Percentiles rank a stretch among this genome's conserved stretches.
Evolutionary conservation across 768 basidiomycete species (phyloP).

Genomic region (Lactarius deliciosus): DNA sequence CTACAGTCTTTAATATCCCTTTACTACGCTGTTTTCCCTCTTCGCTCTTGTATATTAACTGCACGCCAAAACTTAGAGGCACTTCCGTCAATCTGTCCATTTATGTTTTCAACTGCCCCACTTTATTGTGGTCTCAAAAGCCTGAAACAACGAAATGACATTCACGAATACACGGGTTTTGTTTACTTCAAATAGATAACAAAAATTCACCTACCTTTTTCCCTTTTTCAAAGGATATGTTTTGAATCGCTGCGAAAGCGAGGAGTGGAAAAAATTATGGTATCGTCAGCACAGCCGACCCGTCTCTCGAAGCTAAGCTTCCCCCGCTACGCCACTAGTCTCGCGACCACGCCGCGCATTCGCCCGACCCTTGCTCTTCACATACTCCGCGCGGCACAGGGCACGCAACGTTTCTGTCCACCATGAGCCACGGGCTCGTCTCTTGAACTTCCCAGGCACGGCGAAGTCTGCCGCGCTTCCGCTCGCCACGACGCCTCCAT

Average conservation of each 20-base stretch:
- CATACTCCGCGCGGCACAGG: slow-evolving; percentile 12
- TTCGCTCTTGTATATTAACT: too few relatives aligned
- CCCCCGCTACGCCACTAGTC: slow-evolving; percentile 28
- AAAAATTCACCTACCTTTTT: not conserved
- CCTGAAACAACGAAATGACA: not conserved
- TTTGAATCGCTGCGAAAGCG: slow-evolving; percentile 24
- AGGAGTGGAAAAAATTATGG: slow-evolving; percentile 28
- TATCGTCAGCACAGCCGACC: slow-evolving; percentile 19
- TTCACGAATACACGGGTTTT: not conserved
- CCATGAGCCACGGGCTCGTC: slow-evolving; percentile 9
- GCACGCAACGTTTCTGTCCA: slow-evolving; percentile 27
- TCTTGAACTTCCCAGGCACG: not conserved
- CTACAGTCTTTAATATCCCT: slow-evolving; percentile 41
- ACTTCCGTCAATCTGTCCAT: not conserved
- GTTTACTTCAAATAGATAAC: too few relatives aligned
- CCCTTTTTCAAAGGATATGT: not conserved
- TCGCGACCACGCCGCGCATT: slow-evolving; percentile 21
- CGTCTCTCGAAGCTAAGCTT: slow-evolving; percentile 22
- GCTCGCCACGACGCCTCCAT: slow-evolving; percentile 10
- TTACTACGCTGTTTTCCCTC: too few relatives aligned
- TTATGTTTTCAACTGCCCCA: not conserved
- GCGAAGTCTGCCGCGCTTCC: slow-evolving; percentile 19
- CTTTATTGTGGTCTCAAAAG: not conserved
- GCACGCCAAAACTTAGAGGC: not conserved
- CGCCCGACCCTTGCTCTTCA: slow-evolving; percentile 25